Base-by-base conservation (phyloP, 345 rosid genomes). In the Syzygium aqueum region DNA sequence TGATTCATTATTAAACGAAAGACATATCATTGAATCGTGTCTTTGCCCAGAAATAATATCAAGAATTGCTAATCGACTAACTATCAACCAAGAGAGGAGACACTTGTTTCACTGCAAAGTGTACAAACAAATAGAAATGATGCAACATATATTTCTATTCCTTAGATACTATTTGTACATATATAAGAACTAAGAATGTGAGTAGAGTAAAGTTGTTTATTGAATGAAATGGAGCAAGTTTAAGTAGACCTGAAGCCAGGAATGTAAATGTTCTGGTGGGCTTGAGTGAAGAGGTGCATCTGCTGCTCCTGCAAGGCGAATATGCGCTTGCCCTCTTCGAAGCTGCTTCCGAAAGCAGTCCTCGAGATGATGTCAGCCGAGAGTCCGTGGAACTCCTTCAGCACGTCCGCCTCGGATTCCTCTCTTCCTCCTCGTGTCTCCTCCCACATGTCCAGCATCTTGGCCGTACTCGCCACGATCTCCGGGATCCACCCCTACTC, bases 331-430 rank as follows among this genome's bases (percentile, higher is more conserved):
- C 99, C 98, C 92, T 95, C 96, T 86, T 95, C 94, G 43, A 89
- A 95, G 80, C 91, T 93, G 91, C 97, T 95, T 23, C 98, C 98
- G 87, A 96, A 96, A 86, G 95, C 96, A n/a, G 97, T 95, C 89
- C 95, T 93, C 49, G 98, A 96, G 67, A 96, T 93, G 23, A 94
- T 85, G 67, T 96, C 96, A 28, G 95, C 96, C 25, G 97, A 93
- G 51, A 96, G 94, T 15, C 77, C 89, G 51, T 95, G 94, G 56
- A 96, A 90, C 77, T 95, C 94, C 84, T 87, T 92, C 56, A 91
- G 91, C 61, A 94, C 89, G 51, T 96, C 98, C 85, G 96, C 85
- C 92, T 96, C 98, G 65, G 94, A 84, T 90, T 94, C 93, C 13
- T 92, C 94, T 87, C 88, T 92, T 28, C 89, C 97, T 5, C 87